Evolutionary conservation across 169 alveolate genomes (phyloP).

Genomic region (Fabrea salina): DNA sequence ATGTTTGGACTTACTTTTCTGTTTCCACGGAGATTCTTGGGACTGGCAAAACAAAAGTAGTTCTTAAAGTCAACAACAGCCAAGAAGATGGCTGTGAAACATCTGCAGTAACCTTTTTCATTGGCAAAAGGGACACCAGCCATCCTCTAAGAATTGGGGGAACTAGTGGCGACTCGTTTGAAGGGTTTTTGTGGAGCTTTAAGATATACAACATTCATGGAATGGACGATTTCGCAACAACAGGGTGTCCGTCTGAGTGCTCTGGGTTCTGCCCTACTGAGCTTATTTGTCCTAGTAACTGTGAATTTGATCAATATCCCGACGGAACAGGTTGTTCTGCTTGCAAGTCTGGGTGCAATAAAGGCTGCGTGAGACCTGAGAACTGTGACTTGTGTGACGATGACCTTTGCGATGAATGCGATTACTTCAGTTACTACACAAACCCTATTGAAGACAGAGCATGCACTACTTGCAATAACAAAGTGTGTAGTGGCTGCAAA

Average conservation of each 20-base stretch:
- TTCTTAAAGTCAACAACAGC: background rate
- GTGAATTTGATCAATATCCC: background rate
- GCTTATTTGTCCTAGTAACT: background rate
- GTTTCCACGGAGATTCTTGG: background rate
- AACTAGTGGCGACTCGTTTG: background rate
- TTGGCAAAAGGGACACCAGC: too few species aligned
- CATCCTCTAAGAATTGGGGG: too few species aligned
- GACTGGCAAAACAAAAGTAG: background rate
- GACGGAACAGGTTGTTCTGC: background rate
- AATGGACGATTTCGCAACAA: background rate
- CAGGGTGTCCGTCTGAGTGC: background rate
- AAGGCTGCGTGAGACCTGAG: background rate
- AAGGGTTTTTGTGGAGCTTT: conserved; percentile 14
- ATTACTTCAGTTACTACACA: too few species aligned
- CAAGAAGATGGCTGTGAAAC: too few species aligned
- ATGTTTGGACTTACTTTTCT: background rate
- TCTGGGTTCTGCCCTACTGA: background rate
- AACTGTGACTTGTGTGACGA: background rate
- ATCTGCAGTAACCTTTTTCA: background rate
- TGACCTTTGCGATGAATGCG: too few species aligned
- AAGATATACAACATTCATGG: background rate
- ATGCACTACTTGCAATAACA: too few species aligned
- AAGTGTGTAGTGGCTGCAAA: too few species aligned
- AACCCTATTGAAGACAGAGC: too few species aligned
- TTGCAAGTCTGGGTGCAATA: background rate